Conservation (phyloP, 768 basidiomycete species). For the Boletus tylopilopsis region DNA sequence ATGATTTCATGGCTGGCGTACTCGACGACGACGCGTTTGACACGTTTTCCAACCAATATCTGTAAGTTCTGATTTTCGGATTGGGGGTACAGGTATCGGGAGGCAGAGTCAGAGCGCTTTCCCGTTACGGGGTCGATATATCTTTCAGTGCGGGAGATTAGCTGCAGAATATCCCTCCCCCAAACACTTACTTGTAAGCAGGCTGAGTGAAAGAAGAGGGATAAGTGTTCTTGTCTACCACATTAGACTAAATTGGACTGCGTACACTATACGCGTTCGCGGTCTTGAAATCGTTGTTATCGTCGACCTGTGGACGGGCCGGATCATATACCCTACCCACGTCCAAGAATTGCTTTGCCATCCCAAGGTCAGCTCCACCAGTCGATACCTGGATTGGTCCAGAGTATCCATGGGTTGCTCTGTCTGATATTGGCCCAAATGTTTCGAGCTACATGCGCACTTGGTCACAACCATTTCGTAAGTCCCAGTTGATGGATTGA, state of each 20-base stretch:
- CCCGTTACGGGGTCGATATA: constrained; percentile 46
- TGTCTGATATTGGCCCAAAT: constrained; percentile 30
- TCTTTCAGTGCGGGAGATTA: constrained; percentile 28
- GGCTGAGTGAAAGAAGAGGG: constrained; percentile 3
- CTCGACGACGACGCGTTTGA: constrained; percentile 10
- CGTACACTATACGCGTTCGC: constrained; percentile 24
- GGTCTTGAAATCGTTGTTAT: constrained; percentile 42
- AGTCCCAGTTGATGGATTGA: constrained; percentile 7
- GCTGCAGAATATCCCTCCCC: no score
- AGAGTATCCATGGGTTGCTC: constrained; percentile 35
- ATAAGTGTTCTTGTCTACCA: no score
- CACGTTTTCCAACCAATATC: constrained; percentile 25
- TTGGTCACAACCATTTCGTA: constrained; percentile 30
- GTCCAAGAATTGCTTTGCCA: constrained; percentile 43
- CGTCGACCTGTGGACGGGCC: constrained; percentile 39
- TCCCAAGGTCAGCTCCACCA: neutral
- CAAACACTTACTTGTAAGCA: constrained; percentile 13
- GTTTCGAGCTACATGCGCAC: constrained; percentile 47
- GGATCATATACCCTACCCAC: constrained; percentile 47
- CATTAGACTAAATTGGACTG: neutral
- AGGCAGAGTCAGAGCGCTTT: constrained; percentile 30
- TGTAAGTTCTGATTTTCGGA: constrained; percentile 29
- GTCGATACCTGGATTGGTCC: constrained; percentile 29
- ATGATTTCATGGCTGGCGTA: neutral
- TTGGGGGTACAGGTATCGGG: constrained; percentile 37